Evolutionary conservation across 2,329 filamentous ascomycete genomes (phyloP), one percentile per base, ranked within the genome.

Genomic region (Beauveria sp.): DNA sequence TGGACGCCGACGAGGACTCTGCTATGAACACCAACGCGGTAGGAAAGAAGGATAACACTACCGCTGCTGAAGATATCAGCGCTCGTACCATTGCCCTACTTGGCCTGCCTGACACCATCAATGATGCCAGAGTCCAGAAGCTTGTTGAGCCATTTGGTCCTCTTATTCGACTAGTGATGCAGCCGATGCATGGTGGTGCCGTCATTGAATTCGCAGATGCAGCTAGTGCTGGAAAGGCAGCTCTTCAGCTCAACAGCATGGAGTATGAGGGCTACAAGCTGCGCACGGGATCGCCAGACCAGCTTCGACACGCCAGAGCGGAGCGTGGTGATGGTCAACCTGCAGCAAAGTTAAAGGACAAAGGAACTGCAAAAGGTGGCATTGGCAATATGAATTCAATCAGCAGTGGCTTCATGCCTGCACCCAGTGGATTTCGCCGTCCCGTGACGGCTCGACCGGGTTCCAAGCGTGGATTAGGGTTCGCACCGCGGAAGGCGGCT

Each of bases 61-160:
- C 80, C 1, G 73, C 76, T 8, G 72, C 28, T 22, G 55, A 72
- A 6, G 80, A 85, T 18, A 81, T 84, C 22, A 73, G 79, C 34
- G 84, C 86, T 55, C 86, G 91, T 57, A 94, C 90, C 1, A 81
- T 97, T 55, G 88, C 88, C 10, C 78, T 99, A 30, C 84, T 97
- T 75, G 89, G 92, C 64, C 79, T 99, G 1, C 91, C 94, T 0
- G 94, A 97, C 69, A 97, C 92, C 0, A 85, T 97, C 68, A 97
- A 96, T 65, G 91, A 96, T 68, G 85, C 89, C 1, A 90, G 92
- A 34, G 84, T 99, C 59, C 84, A 84, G 50, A 81, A 86, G 0
- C 77, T 96, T 3, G 85, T 89, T 9, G 88, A 91, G 66, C 81
- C 85, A 1, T 81, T 87, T 50, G 92, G 91, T 0, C 73, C 80